Evolutionary conservation across 352 stramenopile genomes (phyloP).

Genomic region (Globisporangium lucens): DNA sequence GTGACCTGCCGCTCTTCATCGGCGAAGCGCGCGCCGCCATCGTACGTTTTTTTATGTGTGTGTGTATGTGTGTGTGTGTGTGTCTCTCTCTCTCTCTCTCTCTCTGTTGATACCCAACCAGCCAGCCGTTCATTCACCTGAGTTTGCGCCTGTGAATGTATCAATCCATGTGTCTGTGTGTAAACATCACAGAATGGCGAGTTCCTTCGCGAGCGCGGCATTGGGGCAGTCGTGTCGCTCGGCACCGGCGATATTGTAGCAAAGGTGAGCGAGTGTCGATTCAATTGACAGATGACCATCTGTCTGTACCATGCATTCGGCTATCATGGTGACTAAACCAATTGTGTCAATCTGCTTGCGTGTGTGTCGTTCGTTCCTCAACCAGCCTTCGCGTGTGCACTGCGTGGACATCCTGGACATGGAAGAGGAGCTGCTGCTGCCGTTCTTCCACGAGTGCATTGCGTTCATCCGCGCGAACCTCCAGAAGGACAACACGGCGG

Average conservation of each 20-base stretch:
- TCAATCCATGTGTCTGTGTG: not conserved
- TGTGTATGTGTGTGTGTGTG: too few relatives aligned
- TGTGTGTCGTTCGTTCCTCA: not conserved
- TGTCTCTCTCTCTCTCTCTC: too few relatives aligned
- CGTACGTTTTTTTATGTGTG: constrained; percentile 17
- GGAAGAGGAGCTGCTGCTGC: constrained; percentile 68
- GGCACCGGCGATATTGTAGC: constrained; percentile 52
- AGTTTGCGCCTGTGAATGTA: not conserved
- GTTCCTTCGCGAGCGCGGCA: constrained; percentile 41
- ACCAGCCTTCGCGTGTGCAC: constrained; percentile 25
- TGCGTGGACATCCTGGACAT: constrained; percentile 74
- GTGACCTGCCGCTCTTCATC: constrained; percentile 48
- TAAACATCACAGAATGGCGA: not conserved
- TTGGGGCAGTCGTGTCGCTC: constrained; percentile 54
- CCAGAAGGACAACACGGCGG: not conserved
- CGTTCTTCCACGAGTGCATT: constrained; percentile 52
- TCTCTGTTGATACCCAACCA: too few relatives aligned
- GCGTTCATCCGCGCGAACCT: constrained; percentile 17
- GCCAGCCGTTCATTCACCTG: not conserved
- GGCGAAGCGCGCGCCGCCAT: constrained; percentile 50
- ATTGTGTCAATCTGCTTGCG: too few relatives aligned
- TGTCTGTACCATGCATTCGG: too few relatives aligned
- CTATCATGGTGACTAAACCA: too few relatives aligned
- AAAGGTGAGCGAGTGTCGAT: constrained; percentile 23
- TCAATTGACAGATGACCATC: too few relatives aligned